Conservation (phyloP, 805 yeast species). For the Metschnikowia cubensis region DNA sequence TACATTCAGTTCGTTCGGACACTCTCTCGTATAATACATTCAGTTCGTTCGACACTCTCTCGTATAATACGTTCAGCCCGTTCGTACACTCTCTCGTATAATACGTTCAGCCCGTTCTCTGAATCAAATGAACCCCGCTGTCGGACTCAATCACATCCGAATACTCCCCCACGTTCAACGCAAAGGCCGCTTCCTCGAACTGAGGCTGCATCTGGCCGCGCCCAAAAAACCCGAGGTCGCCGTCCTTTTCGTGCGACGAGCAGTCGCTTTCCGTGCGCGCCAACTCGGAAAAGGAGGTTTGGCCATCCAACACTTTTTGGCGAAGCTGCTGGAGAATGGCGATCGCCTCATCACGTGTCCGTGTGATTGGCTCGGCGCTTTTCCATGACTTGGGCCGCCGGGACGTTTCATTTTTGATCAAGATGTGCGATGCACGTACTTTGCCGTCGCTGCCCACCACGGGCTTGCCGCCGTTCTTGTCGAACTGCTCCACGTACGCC, state of each 20-base stretch:
- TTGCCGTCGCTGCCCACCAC: constrained; percentile 43
- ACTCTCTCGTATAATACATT: too few species aligned
- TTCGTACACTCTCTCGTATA: too few species aligned
- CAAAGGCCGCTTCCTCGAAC: constrained; percentile 86
- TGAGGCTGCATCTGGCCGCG: constrained; percentile 93
- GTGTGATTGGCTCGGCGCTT: constrained; percentile 62
- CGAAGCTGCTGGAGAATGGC: constrained; percentile 56
- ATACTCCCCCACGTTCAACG: constrained; percentile 74
- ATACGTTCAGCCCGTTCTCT: constrained; percentile 67
- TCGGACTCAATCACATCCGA: constrained; percentile 83
- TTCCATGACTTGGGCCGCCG: constrained; percentile 94
- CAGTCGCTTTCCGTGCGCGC: constrained; percentile 88
- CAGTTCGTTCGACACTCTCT: too few species aligned
- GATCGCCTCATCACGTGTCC: constrained; percentile 80
- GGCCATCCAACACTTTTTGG: constrained; percentile 59
- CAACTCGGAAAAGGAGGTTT: constrained; percentile 59
- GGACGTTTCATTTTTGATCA: constrained; percentile 77
- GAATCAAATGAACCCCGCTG: constrained; percentile 86
- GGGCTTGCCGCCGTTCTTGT: constrained; percentile 27
- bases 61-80: too few species aligned
- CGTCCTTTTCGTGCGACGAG: constrained; percentile 78
- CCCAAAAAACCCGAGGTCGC: constrained; percentile 87
- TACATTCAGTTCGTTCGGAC: too few species aligned
- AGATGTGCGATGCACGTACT: constrained; percentile 75
- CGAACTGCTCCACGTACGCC: constrained; percentile 47